A percentile compares a stretch with the other conserved stretches of the same genome.
phyloP scores from a whole-genome alignment of 1,284 basidiomycete species.

The Trametes versicolor region DNA sequence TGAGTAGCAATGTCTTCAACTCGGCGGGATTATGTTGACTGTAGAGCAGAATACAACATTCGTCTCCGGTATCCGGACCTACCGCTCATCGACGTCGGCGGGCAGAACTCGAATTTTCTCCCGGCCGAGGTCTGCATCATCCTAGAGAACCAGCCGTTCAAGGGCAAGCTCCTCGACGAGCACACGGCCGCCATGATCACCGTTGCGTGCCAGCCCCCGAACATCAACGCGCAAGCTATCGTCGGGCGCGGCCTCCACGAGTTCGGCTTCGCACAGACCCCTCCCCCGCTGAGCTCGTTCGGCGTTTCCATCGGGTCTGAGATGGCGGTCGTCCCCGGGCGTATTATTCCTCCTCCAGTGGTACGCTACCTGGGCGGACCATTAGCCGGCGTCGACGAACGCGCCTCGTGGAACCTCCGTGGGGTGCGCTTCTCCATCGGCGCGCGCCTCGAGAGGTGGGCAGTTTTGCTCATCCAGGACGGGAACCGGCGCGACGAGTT shows the following conservation, averaged over 20 bases:
- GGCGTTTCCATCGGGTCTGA: conserved; percentile 67
- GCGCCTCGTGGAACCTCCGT: conserved; percentile 78
- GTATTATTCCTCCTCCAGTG: conserved; percentile 67
- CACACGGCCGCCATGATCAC: conserved; percentile 77
- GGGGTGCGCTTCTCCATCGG: conserved; percentile 69
- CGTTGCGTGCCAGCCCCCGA: conserved; percentile 72
- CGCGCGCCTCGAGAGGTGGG: conserved; percentile 64
- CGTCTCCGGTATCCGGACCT: conserved; percentile 59
- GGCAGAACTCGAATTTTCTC: conserved; percentile 58
- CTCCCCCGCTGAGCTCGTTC: conserved; percentile 61
- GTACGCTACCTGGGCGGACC: conserved; percentile 62
- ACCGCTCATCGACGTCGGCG: conserved; percentile 71
- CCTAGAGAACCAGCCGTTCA: conserved; percentile 72
- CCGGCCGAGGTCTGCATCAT: conserved; percentile 80
- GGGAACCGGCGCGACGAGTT: conserved; percentile 59
- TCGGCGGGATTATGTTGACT: background rate
- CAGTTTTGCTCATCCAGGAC: conserved; percentile 70
- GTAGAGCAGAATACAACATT: conserved; percentile 63
- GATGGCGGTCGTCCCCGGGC: conserved; percentile 80
- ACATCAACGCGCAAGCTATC: conserved; percentile 69
- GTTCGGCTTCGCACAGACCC: conserved; percentile 64
- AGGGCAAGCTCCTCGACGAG: conserved; percentile 73
- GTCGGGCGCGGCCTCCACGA: conserved; percentile 62
- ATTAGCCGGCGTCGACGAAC: conserved; percentile 58
- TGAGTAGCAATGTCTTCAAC: conserved; percentile 43